A percentile compares a stretch with the other conserved stretches of the same genome.
Conservation (phyloP, 1,139 yeast species). For the Tardiomyces digboiensis region DNA sequence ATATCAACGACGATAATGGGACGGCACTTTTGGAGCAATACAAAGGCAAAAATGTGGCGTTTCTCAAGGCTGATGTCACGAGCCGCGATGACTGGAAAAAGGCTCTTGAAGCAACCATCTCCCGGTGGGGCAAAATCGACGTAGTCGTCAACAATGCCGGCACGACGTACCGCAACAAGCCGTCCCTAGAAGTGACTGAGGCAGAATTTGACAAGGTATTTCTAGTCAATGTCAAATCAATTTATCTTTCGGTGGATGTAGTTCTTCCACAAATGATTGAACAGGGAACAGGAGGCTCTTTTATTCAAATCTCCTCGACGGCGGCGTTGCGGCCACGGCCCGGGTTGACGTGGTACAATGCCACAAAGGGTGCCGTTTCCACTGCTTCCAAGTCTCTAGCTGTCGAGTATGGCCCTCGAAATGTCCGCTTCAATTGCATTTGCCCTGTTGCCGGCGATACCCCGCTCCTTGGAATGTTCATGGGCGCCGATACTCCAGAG, state of each 20-base stretch:
- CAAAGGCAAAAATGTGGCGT: background rate
- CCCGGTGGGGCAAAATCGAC: slow-evolving; percentile 19
- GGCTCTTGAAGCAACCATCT: slow-evolving; percentile 16
- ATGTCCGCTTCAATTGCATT: slow-evolving; percentile 12
- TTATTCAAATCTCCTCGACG: slow-evolving; percentile 17
- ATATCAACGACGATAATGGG: background rate
- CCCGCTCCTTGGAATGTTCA: slow-evolving; percentile 11
- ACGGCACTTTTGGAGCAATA: background rate
- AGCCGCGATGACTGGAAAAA: slow-evolving; percentile 12
- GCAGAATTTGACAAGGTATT: slow-evolving; percentile 19
- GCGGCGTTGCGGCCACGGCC: slow-evolving; percentile 16
- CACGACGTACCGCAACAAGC: slow-evolving; percentile 15
- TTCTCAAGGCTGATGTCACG: slow-evolving; percentile 13
- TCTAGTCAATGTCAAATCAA: slow-evolving; percentile 20
- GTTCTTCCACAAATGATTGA: slow-evolving; percentile 14
- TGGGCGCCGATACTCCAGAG: slow-evolving; percentile 15
- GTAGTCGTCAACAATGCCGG: slow-evolving; percentile 26
- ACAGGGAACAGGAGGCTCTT: slow-evolving; percentile 14
- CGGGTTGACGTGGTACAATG: slow-evolving; percentile 16
- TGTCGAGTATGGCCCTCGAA: slow-evolving; percentile 12
- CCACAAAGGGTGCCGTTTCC: slow-evolving; percentile 17
- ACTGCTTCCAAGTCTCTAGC: slow-evolving; percentile 14
- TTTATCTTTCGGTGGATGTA: slow-evolving; percentile 12
- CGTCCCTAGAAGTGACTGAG: slow-evolving; percentile 13
- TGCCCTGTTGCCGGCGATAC: slow-evolving; percentile 16